Conservation (phyloP, 2,329 filamentous ascomycete species). For the Exophiala phaeomuriformis region DNA sequence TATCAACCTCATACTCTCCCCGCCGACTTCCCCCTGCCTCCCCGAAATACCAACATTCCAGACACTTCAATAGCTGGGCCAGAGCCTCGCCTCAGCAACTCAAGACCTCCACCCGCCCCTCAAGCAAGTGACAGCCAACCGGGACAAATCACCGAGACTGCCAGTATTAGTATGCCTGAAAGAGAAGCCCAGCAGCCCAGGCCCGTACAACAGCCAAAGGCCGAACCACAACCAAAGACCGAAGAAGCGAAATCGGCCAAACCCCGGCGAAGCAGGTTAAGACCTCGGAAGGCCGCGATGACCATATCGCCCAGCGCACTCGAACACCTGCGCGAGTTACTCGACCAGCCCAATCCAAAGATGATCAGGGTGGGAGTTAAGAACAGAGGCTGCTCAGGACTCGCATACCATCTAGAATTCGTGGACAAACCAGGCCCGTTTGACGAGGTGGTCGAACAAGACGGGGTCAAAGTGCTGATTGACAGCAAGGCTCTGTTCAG, state of each 20-base stretch:
- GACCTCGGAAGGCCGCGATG: constrained; percentile 84
- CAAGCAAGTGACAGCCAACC: constrained; percentile 28
- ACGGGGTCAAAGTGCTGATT: constrained; percentile 90
- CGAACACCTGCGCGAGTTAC: constrained; percentile 64
- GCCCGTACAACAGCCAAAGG: constrained; percentile 56
- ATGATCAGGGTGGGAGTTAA: constrained; percentile 90
- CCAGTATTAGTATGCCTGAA: constrained; percentile 50
- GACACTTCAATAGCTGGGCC: constrained; percentile 55
- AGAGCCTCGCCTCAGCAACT: constrained; percentile 42
- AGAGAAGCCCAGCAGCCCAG: constrained; percentile 61
- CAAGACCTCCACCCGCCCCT: constrained; percentile 35
- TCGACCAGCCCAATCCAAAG: constrained; percentile 82
- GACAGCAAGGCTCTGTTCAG: constrained; percentile 97
- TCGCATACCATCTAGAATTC: constrained; percentile 90
- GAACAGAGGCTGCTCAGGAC: constrained; percentile 86
- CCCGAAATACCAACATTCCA: constrained; percentile 51
- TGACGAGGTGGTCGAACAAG: constrained; percentile 89
- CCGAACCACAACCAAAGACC: constrained; percentile 29
- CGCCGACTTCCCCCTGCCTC: constrained; percentile 47
- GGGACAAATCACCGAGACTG: constrained; percentile 28
- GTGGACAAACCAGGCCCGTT: constrained; percentile 83
- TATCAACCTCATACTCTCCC: constrained; percentile 56
- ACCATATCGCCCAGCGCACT: constrained; percentile 74
- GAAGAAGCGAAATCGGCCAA: constrained; percentile 36
- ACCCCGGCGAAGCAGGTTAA: constrained; percentile 56